These are phyloP conservation scores for Auricularia sp. DNA, from an alignment of 768 basidiomycete species.

Conservation along the genomic window DNA sequence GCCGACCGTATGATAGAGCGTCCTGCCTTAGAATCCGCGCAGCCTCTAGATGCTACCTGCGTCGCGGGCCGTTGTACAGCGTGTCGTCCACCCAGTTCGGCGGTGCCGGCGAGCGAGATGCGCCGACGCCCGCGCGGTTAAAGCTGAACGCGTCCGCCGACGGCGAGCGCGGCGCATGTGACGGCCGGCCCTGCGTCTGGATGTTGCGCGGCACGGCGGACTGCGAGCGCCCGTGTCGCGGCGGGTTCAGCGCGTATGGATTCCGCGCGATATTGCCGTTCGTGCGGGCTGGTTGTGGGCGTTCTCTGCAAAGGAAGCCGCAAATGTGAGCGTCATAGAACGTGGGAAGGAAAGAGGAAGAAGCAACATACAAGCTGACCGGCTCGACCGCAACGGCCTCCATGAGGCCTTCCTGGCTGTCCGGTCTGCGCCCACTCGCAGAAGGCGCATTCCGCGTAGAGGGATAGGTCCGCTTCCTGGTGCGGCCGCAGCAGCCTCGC, in stretches of 20 bases:
- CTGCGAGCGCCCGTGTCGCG: background rate
- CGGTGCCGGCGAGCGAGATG: background rate
- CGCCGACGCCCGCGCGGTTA: background rate
- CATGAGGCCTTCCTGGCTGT: background rate
- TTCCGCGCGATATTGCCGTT: background rate
- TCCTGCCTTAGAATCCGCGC: background rate
- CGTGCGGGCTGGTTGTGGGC: background rate
- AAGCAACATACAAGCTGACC: background rate
- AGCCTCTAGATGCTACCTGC: background rate
- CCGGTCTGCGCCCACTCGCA: background rate
- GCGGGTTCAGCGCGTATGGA: background rate
- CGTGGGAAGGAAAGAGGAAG: background rate
- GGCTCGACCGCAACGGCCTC: background rate
- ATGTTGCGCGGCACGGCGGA: background rate
- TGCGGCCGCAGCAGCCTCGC: background rate
- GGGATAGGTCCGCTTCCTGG: background rate
- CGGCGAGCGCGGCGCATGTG: background rate
- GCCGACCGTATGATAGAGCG: background rate
- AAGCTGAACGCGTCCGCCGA: background rate
- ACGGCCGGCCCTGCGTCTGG: background rate
- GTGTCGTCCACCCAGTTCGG: background rate
- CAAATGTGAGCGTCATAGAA: background rate
- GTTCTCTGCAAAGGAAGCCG: background rate
- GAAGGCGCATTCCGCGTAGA: background rate
- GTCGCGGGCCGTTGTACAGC: background rate